phyloP scores from a whole-genome alignment of 2,329 filamentous ascomycete species.

The Exophiala bonariae region DNA sequence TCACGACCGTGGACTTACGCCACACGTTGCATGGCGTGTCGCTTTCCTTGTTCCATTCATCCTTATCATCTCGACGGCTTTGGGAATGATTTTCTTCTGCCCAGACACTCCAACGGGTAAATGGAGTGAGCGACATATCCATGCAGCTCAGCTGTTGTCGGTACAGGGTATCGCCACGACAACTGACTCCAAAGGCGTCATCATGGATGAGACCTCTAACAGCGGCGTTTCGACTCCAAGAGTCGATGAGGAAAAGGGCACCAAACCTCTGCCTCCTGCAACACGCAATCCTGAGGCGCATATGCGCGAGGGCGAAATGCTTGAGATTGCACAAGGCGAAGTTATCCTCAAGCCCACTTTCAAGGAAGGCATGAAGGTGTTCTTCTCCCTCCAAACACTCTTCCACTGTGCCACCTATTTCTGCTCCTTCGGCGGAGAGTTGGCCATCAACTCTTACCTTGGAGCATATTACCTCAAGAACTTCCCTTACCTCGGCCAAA shows the following conservation, averaged over 20 bases:
- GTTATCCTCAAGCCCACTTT: conserved; percentile 62
- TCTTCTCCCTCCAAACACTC: conserved; percentile 61
- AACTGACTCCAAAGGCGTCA: conserved; percentile 1
- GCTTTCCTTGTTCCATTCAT: conserved; percentile 82
- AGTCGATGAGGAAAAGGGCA: conserved; percentile 2
- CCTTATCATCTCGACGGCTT: conserved; percentile 65
- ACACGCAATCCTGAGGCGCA: not conserved
- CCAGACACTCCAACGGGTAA: conserved; percentile 80
- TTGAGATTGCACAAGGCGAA: conserved; percentile 50
- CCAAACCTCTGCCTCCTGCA: not conserved
- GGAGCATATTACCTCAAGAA: conserved; percentile 60
- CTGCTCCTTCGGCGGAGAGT: conserved; percentile 61
- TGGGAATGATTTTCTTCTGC: conserved; percentile 71
- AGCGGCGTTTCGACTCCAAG: not conserved
- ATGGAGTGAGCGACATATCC: conserved; percentile 69
- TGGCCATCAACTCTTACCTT: conserved; percentile 62
- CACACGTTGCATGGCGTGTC: conserved; percentile 77
- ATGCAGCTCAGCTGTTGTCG: conserved; percentile 47
- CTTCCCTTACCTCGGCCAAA: conserved; percentile 56
- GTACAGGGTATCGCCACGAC: conserved; percentile 6
- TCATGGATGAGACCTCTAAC: not conserved
- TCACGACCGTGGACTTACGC: conserved; percentile 54
- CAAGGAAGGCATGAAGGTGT: conserved; percentile 61
- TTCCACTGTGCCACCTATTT: conserved; percentile 57
- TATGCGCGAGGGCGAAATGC: not conserved